Evolutionary conservation across 306 rosid species (phyloP).

Genomic region (Cucumis melo): DNA sequence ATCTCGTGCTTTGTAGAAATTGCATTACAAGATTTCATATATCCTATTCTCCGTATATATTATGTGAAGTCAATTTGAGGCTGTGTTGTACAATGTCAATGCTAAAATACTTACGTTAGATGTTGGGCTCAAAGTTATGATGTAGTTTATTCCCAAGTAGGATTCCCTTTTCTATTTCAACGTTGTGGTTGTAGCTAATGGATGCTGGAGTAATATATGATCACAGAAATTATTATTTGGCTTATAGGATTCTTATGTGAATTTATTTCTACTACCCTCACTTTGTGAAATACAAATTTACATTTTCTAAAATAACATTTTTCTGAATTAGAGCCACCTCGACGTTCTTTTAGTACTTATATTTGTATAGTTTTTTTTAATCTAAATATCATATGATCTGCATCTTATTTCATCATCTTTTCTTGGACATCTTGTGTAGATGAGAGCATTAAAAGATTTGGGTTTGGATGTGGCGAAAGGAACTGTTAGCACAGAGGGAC

Average conservation of each 20-base stretch:
- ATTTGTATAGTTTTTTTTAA: neutral
- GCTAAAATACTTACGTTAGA: neutral
- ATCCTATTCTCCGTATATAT: neutral
- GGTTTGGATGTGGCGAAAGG: constrained; percentile 94
- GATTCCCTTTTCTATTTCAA: neutral
- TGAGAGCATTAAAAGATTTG: constrained; percentile 74
- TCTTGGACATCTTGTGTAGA: constrained; percentile 36
- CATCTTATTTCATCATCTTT: constrained; percentile 5
- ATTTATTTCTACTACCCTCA: neutral
- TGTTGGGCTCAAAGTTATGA: neutral
- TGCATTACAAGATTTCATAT: neutral
- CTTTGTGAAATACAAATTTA: neutral
- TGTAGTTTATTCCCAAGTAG: neutral
- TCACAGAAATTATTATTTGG: neutral
- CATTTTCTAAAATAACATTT: neutral
- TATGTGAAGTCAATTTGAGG: neutral
- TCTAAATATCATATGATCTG: neutral
- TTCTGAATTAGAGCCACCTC: neutral
- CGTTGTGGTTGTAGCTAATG: neutral
- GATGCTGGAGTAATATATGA: neutral
- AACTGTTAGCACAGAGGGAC: constrained; percentile 67
- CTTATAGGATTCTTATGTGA: neutral
- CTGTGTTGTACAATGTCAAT: neutral
- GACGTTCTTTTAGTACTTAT: neutral
- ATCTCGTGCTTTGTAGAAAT: neutral